phyloP scores from a whole-genome alignment of 2,329 filamentous ascomycete species.

The Eurotiales sp. region DNA sequence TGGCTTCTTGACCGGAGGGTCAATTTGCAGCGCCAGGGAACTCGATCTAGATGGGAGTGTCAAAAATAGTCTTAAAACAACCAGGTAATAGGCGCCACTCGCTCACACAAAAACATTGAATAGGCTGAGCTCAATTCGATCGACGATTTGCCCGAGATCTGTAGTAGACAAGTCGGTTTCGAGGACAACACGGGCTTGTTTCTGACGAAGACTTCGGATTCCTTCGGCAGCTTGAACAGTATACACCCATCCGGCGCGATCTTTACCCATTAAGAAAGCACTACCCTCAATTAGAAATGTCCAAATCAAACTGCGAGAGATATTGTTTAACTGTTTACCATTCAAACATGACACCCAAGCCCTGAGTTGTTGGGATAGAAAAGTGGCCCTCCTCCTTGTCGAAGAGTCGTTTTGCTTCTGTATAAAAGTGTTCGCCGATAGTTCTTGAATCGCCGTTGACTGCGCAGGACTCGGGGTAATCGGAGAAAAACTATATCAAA shows the following conservation, averaged over 20 bases:
- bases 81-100: not conserved
- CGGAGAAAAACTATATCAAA: slow-evolving; percentile 31
- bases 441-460: slow-evolving; percentile 25
- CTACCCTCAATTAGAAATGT: slow-evolving; percentile 2
- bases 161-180: slow-evolving; percentile 9
- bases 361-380: slow-evolving; percentile 34
- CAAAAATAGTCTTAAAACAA: not conserved
- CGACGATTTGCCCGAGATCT: slow-evolving; percentile 17
- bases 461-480: slow-evolving; percentile 30
- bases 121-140: slow-evolving; percentile 19
- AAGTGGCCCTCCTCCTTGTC: slow-evolving; percentile 30
- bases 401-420: slow-evolving; percentile 35
- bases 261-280: slow-evolving; percentile 25
- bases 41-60: not conserved
- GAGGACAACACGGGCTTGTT: slow-evolving; percentile 17
- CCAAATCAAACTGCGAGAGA: not conserved
- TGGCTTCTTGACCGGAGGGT: slow-evolving; percentile 12
- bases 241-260: slow-evolving; percentile 27
- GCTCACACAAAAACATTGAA: slow-evolving; percentile 12
- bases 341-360: slow-evolving; percentile 22
- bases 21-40: slow-evolving; percentile 9
- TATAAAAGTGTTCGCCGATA: slow-evolving; percentile 31
- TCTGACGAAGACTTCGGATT: slow-evolving; percentile 17
- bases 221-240: slow-evolving; percentile 19
- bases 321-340: not conserved